Base-by-base conservation (phyloP, 805 yeast species). In the Pichia scutulata region DNA sequence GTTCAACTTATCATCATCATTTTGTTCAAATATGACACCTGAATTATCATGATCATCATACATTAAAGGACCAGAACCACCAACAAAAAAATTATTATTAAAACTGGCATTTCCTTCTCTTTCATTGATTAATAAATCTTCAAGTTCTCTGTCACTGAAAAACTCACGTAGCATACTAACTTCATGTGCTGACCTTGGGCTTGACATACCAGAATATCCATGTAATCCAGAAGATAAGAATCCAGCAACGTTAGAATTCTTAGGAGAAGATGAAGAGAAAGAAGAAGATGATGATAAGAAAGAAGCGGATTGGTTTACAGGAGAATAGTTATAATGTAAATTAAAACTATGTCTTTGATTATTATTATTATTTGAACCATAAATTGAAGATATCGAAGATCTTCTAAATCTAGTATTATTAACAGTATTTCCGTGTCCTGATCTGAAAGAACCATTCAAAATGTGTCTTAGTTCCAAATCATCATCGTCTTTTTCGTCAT, bases 381-480 rank as follows among this genome's bases (percentile, higher is more conserved):
- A 54, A 28, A 55, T 55, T 12, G 54, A 46, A n/a, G 57, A 51
- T 25, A 58, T 52, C 16, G 57, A 55, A 10, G 59, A 54, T 40
- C 50, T 46, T n/a, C 54, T 30, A 14, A 24, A 28, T 26, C 28
- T 13, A 13, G 12, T 26, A 26, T 8, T 5, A 26, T 8, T 14
- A 12, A 10, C 36, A 30, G 7, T 13, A 14, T 30, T 30, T 30
- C 36, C 14, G 7, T 30, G 36, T 30, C 13, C 13, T 30, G 36
- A 30, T 3, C 10, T 3, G 2, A 12, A 30, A 3, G 36, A 30
- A 14, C 7, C 7, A 30, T 30, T 13, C n/a, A 30, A 14, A 30
- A 14, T 30, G n/a, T 33, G 19, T 16, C 8, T 33, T 33, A n/a
- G n/a, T n/a, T 16, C 19, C 19, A 21, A 21, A 28, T 18, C 18